Percentiles rank a stretch among this genome's conserved stretches.
These are phyloP conservation scores for Termitomyces titanicus DNA, from an alignment of 768 basidiomycete genomes.

Conservation along the genomic window DNA sequence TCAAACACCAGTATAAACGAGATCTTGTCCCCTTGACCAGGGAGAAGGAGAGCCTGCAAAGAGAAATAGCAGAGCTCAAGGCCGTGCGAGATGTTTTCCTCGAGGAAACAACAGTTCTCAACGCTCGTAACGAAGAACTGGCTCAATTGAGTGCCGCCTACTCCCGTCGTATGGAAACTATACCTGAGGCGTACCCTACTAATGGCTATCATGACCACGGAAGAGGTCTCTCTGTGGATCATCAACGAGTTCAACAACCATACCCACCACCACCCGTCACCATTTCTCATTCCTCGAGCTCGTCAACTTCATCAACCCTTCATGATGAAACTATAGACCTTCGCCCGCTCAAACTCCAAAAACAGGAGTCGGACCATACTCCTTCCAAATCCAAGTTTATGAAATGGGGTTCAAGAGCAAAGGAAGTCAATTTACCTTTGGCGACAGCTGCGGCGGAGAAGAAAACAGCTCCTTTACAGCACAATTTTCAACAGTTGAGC, in stretches of 20 bases:
- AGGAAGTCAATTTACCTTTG: slow-evolving; percentile 37
- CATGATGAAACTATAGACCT: slow-evolving; percentile 47
- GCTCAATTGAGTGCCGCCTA: slow-evolving; percentile 85
- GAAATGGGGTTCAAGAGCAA: slow-evolving; percentile 62
- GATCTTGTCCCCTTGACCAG: slow-evolving; percentile 83
- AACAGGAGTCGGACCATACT: slow-evolving; percentile 44
- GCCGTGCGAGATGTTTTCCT: slow-evolving; percentile 82
- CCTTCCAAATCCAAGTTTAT: slow-evolving; percentile 57
- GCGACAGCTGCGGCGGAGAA: slow-evolving; percentile 23
- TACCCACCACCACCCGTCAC: slow-evolving; percentile 26
- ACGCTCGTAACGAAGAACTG: slow-evolving; percentile 89
- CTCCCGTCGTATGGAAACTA: slow-evolving; percentile 67
- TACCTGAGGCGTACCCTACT: slow-evolving; percentile 29
- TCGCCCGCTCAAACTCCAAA: slow-evolving; percentile 34
- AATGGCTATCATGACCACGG: slow-evolving; percentile 23
- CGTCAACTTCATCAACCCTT: slow-evolving; percentile 44
- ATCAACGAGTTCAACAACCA: slow-evolving; percentile 21
- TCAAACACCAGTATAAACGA: slow-evolving; percentile 84
- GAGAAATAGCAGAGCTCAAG: slow-evolving; percentile 86
- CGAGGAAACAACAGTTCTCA: slow-evolving; percentile 89
- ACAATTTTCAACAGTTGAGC: slow-evolving; percentile 87
- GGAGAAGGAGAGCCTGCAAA: slow-evolving; percentile 71
- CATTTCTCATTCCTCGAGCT: slow-evolving; percentile 33
- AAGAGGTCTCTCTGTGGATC: slow-evolving; percentile 24
- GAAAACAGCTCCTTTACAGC: slow-evolving; percentile 49